These are phyloP conservation scores for Closterium sp. DNA, from an alignment of 139 green algal species.

Conservation along the genomic window DNA sequence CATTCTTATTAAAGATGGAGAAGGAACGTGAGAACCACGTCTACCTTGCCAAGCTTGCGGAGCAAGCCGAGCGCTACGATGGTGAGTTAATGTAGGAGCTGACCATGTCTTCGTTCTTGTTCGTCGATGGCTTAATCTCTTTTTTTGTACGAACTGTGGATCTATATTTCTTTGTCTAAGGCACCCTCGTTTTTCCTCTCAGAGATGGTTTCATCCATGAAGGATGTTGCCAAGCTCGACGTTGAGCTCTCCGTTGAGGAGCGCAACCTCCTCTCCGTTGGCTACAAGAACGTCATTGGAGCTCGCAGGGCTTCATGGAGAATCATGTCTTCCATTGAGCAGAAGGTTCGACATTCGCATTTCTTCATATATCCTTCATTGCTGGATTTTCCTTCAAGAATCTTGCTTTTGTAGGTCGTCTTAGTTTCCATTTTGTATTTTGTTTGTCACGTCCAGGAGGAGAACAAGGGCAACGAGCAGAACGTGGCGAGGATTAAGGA, in stretches of 20 bases:
- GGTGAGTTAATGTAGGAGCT: conserved; percentile 38
- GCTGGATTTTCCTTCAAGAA: neutral
- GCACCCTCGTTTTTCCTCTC: neutral
- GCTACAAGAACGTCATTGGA: conserved; percentile 99
- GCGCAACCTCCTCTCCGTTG: conserved; percentile 96
- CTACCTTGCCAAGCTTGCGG: conserved; percentile 91
- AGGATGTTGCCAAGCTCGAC: conserved; percentile 81
- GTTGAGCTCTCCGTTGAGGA: conserved; percentile 97
- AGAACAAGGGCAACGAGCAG: conserved; percentile 95
- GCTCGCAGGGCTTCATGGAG: conserved; percentile 91
- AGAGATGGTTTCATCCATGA: conserved; percentile 88
- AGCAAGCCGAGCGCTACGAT: conserved; percentile 96
- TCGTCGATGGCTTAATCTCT: neutral
- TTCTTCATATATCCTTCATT: neutral
- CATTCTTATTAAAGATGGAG: conserved; percentile 25
- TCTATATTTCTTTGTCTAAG: neutral
- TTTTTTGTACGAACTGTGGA: neutral
- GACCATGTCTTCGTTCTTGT: neutral
- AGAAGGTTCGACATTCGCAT: conserved; percentile 67
- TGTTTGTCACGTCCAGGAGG: conserved; percentile 63
- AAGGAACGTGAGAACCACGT: conserved; percentile 46
- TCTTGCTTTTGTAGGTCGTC: neutral
- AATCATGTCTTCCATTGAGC: conserved; percentile 98
- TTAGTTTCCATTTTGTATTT: neutral
- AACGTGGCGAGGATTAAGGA: conserved; percentile 90